These are phyloP conservation scores for Suhomyces kilbournensis DNA, from an alignment of 805 yeast genomes.

Conservation along the genomic window DNA sequence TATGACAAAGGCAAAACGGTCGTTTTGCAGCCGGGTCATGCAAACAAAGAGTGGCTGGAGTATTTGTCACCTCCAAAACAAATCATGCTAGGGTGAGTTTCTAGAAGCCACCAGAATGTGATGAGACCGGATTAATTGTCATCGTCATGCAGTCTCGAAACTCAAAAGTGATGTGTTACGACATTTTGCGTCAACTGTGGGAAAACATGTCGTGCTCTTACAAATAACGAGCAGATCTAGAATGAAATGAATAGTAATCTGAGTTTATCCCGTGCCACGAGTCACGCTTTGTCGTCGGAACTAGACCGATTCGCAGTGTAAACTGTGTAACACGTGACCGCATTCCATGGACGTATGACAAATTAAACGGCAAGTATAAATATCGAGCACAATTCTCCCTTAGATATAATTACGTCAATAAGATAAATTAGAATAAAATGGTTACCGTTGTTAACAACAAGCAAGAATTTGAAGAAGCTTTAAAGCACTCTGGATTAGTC, in stretches of 20 bases:
- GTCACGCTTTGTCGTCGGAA: not conserved
- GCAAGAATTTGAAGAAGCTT: constrained; percentile 65
- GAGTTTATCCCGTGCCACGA: not conserved
- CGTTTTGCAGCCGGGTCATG: constrained; percentile 12
- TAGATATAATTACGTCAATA: not conserved
- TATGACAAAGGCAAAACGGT: constrained; percentile 5
- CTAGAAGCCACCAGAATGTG: not conserved
- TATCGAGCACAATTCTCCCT: not conserved
- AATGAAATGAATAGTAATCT: not conserved
- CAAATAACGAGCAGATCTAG: not conserved
- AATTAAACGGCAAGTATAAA: not conserved
- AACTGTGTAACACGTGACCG: not conserved
- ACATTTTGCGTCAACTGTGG: not conserved
- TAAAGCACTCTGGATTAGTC: constrained; percentile 65
- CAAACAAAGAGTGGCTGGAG: constrained; percentile 14
- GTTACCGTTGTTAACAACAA: constrained; percentile 30
- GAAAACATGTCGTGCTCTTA: not conserved
- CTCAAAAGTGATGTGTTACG: not conserved
- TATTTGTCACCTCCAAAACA: constrained; percentile 1
- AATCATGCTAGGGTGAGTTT: not conserved
- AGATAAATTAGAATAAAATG: constrained; percentile 22
- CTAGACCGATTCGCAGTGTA: not conserved
- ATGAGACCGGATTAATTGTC: not conserved
- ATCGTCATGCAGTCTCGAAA: not conserved
- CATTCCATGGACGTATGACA: not conserved